These are phyloP conservation scores for Exophiala aquamarina DNA, from an alignment of 2,329 filamentous ascomycete species.

Conservation along the genomic window DNA sequence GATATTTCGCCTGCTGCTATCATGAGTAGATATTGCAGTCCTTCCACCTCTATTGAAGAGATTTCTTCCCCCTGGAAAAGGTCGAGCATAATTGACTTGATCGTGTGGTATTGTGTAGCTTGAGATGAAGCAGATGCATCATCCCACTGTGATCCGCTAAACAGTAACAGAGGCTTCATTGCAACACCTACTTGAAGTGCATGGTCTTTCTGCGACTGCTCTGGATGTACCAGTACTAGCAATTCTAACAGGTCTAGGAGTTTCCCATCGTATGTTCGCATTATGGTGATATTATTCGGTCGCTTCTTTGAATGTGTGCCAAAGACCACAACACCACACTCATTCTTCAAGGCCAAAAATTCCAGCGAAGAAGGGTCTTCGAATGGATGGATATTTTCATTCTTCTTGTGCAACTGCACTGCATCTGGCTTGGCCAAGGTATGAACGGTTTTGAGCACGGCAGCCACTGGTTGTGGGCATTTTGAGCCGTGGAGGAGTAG, in stretches of 20 bases:
- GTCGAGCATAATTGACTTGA: slow-evolving; percentile 85
- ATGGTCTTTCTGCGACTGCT: slow-evolving; percentile 54
- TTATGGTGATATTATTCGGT: slow-evolving; percentile 82
- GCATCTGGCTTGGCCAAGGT: slow-evolving; percentile 80
- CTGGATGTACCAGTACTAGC: slow-evolving; percentile 72
- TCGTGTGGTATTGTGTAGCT: slow-evolving; percentile 72
- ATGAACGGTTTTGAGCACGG: slow-evolving; percentile 81
- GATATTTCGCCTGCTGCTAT: slow-evolving; percentile 70
- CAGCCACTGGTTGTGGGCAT: slow-evolving; percentile 78
- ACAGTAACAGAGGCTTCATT: slow-evolving; percentile 85
- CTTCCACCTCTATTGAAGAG: slow-evolving; percentile 88
- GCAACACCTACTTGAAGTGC: slow-evolving; percentile 70
- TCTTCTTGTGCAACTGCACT: slow-evolving; percentile 96
- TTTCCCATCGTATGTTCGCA: slow-evolving; percentile 81
- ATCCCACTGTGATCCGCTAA: slow-evolving; percentile 85
- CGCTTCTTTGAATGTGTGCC: slow-evolving; percentile 89
- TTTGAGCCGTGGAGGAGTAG: slow-evolving; percentile 86
- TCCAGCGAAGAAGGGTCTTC: slow-evolving; percentile 84
- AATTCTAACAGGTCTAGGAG: slow-evolving; percentile 94
- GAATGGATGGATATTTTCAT: slow-evolving; percentile 83
- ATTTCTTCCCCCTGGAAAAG: slow-evolving; percentile 83
- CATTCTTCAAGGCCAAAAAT: slow-evolving; percentile 97
- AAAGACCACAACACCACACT: slow-evolving; percentile 81
- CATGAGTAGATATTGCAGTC: slow-evolving; percentile 85
- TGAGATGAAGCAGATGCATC: slow-evolving; percentile 60